Evolutionary conservation across 768 basidiomycete species (phyloP), one percentile per base, ranked within the genome.

Genomic region (Mycena sanguinolenta): DNA sequence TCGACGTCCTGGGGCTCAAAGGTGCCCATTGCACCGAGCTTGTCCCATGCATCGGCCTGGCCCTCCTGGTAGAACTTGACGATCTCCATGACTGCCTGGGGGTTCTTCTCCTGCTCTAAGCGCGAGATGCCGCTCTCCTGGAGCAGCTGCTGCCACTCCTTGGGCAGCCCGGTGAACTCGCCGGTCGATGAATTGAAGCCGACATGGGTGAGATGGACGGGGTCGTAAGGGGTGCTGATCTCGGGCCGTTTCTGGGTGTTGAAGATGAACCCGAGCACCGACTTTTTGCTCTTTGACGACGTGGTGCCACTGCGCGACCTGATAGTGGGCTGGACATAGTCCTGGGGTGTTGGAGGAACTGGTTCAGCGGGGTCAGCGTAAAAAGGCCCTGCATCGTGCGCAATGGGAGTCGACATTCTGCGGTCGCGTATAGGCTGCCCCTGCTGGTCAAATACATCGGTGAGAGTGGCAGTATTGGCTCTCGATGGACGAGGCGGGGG

Each of bases 151-250:
- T 99, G 98, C 98, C 98, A 99, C 84, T 99, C 97, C 81, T 97
- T 97, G 3, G 98, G 98, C 36, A 99, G 86, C 3, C 98, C 98
- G 12, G 95, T 96, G 83, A 97, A 99, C 82, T 99, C 97, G 67
- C 98, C 98, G 0, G 97, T 99, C 65, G 95, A 97, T 8, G 95
- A 95, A 81, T 99, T 98, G 90, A 98, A 99, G 69, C 97, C 97
- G 78, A 99, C 98, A 79, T 99, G 98, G 3, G 98, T 99, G 77
- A 99, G 92, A 84, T 99, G 97, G 44, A 99, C 97, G 36, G 98
- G 98, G 82, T 99, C 98, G 79, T 97, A 99, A 0, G 98, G 98
- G 0, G 96, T 97, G 79, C 95, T 96, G 85, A 99, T 99, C 82
- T 97, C 96, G 17, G 89, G 90, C 16, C 92, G 89, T 81, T 94